Base-by-base conservation (phyloP, 805 yeast species). In the Wickerhamomyces silvicola region DNA sequence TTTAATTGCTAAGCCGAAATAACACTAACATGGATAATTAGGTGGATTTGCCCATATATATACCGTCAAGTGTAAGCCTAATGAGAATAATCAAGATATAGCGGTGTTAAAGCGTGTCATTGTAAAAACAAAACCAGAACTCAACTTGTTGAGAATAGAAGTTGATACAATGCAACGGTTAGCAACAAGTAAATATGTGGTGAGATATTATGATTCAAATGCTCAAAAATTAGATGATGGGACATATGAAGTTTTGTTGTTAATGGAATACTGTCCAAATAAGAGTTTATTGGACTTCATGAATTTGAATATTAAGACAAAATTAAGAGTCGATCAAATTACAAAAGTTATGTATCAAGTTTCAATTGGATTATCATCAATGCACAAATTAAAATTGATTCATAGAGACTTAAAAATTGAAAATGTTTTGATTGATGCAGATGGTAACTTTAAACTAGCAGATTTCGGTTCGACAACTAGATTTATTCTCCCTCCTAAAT, bases 331-430 rank as follows among this genome's bases (percentile, higher is more conserved):
- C 48, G 59, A 62, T 10, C 95, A 90, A 57, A 81, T 92, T 27
- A 62, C 86, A 38, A 78, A 75, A 39, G 88, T 92, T 41, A 80
- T 86, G 86, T 66, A 70, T 48, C 96, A 90, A 53, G 75, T 88
- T 17, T 69, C 84, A 3, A 59, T 73, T 39, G 97, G 90, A 2
- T 69, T 92, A 13, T 77, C 82, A 29, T 79, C 78, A 46, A 86
- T 92, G 95, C 98, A 90, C 59, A 68, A 70, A 32, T 50, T 75
- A 35, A 54, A 61, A 12, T 63, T 90, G 50, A 79, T 90, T 34
- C 98, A 90, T 57, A 69, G 97, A 28, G 97, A 92, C 60, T 76
- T 90, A 43, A 92, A 92, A 62, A 87, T 92, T 42, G 97, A 90
- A 54, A 92, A 90, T 57, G 96, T 90, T 13, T 65, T 90, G 36